A percentile compares a stretch with the other conserved stretches of the same genome.
Conservation (phyloP, 2,329 filamentous ascomycete genomes). For the Elsinoe perseae region DNA sequence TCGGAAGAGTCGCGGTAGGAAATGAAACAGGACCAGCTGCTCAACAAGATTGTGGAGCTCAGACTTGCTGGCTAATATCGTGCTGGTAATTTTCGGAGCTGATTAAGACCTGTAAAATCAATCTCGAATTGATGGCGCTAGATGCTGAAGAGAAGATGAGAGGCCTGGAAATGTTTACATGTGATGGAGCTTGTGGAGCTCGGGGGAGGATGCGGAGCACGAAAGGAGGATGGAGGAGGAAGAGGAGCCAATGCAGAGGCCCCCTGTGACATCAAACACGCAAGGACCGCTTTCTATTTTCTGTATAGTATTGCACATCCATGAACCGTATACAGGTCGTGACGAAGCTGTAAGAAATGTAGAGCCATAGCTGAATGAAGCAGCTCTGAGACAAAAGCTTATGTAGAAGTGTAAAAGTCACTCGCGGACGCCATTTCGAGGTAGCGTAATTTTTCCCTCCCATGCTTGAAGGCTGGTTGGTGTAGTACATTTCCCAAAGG, state of each 20-base stretch:
- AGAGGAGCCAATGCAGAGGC: not conserved
- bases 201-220: constrained; percentile 1
- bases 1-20: not conserved
- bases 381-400: not conserved
- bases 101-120: not conserved
- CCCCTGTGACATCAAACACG: constrained; percentile 12
- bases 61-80: not conserved
- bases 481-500: not conserved
- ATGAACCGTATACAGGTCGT: not conserved
- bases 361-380: not conserved
- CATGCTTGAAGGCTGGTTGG: not conserved
- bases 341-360: not conserved
- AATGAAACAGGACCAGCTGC: not conserved
- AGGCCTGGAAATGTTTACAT: not conserved
- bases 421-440: not conserved
- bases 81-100: not conserved
- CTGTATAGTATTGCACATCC: not conserved
- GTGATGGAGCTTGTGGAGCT: not conserved
- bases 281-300: constrained; percentile 2
- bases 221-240: not conserved
- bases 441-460: not conserved
- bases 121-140: not conserved
- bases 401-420: not conserved
- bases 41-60: not conserved
- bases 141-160: not conserved